Evolutionary conservation across 1,139 yeast species (phyloP), one percentile per base, ranked within the genome.

Genomic region (Scheffersomyces lignicola): DNA sequence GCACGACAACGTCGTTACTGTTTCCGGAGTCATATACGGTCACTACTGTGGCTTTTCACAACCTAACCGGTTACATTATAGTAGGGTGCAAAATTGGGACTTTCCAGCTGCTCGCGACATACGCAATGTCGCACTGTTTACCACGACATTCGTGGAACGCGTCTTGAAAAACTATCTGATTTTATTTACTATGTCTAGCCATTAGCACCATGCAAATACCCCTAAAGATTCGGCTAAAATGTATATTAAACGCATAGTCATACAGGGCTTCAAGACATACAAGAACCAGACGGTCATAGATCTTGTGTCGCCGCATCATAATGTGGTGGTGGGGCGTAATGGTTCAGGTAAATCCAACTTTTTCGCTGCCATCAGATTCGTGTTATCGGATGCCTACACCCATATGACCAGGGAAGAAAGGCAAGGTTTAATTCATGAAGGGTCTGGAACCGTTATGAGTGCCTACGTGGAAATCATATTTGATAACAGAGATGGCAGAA

Each of bases 291-390:
- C 96, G 0, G 74, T 78, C 7, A 78, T 92, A 12, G 95, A 86
- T 32, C 71, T 76, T 18, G 66, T 92, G 34, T 83, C 95, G 0
- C 94, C 95, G 0, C 77, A 79, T 40, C 86, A 83, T 55, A 92
- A 92, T 59, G 95, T 90, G 18, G 89, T 92, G 10, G 88, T 92
- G 20, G 99, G 99, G 3, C 68, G 96, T 35, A 92, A 92, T 59
- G 99, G 99, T 11, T 85, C 96, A 6, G 99, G 99, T 11, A 92
- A 92, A 58, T 87, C 96, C 33, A 92, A 92, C 59, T 86, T 94
- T 62, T 92, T 92, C 59, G 92, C 96, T 12, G 98, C 98, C 8
- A 86, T 92, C 39, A 69, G 97, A 42, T 94, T 90, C 61, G 97
- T 90, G 7, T 62, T 92, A 26, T 84, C 95, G 36, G 97, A 90